Conservation (phyloP, 495 filamentous ascomycete species). For the Mycothermus thermophilus region DNA sequence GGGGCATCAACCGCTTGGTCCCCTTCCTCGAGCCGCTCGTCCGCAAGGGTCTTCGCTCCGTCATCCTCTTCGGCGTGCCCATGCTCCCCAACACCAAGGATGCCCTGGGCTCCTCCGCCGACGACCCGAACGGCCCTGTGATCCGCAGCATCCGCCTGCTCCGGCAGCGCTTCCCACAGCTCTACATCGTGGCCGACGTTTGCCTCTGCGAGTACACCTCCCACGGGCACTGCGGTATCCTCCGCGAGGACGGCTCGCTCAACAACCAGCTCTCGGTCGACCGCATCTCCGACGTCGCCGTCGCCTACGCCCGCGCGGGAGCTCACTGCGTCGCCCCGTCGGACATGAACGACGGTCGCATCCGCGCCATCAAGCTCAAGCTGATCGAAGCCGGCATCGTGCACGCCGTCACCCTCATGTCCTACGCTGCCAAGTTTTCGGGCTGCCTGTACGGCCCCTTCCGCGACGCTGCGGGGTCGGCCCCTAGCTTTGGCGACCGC, state of each 20-base stretch:
- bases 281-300: conserved; percentile 80
- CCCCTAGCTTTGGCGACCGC: conserved; percentile 84
- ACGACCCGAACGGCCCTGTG: conserved; percentile 85
- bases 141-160: conserved; percentile 72
- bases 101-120: conserved; percentile 80
- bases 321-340: conserved; percentile 94
- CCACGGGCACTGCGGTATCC: conserved; percentile 95
- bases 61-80: conserved; percentile 93
- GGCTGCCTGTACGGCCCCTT: conserved; percentile 96
- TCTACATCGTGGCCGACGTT: conserved; percentile 85
- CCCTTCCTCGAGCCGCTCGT: conserved; percentile 77
- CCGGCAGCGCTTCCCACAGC: conserved; percentile 64
- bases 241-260: conserved; percentile 77
- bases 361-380: conserved; percentile 92
- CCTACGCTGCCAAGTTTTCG: conserved; percentile 92
- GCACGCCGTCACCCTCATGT: conserved; percentile 85
- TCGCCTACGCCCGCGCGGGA: conserved; percentile 84
- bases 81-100: conserved; percentile 69
- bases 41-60: conserved; percentile 73
- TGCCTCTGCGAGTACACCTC: conserved; percentile 98
- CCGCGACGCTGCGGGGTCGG: conserved; percentile 86
- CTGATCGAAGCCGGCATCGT: conserved; percentile 82
- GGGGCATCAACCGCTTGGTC: conserved; percentile 72
- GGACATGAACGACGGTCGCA: conserved; percentile 97
- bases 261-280: conserved; percentile 89